Evolutionary conservation across 2,329 filamentous ascomycete species (phyloP).

Genomic region (Mycosphaerella sp.): DNA sequence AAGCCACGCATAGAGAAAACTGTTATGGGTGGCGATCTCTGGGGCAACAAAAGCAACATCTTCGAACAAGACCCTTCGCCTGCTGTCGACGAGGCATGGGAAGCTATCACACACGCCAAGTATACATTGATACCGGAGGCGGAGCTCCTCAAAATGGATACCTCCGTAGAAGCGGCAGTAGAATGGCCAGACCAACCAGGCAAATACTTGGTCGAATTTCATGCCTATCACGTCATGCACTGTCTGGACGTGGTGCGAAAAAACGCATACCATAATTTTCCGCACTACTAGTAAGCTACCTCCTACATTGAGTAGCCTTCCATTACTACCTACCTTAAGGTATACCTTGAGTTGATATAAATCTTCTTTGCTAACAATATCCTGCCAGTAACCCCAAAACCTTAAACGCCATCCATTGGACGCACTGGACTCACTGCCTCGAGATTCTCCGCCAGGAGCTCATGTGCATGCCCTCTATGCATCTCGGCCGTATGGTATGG

Average conservation of each 20-base stretch:
- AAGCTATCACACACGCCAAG: neutral
- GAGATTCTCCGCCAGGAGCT: constrained; percentile 7
- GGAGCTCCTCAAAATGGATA: neutral
- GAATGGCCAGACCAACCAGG: neutral
- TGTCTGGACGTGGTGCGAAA: neutral
- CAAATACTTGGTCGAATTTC: neutral
- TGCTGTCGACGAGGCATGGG: constrained; percentile 4
- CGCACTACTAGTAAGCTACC: neutral
- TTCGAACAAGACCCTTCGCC: constrained; percentile 1
- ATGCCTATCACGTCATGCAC: neutral
- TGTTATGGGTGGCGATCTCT: neutral
- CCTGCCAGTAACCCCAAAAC: neutral
- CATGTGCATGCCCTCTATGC: neutral
- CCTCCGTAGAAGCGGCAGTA: neutral
- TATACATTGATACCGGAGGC: neutral
- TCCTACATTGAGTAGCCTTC: neutral
- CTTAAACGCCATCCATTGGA: constrained; percentile 3
- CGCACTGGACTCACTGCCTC: constrained; percentile 1
- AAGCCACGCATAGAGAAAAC: neutral
- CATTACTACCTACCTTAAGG: no score
- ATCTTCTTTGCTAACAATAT: no score
- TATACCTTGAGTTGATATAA: no score
- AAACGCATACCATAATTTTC: neutral
- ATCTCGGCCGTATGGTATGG: neutral
- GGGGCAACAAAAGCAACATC: neutral